Conservation (phyloP, 768 basidiomycete species). For the Leccinellum rugosiceps region DNA sequence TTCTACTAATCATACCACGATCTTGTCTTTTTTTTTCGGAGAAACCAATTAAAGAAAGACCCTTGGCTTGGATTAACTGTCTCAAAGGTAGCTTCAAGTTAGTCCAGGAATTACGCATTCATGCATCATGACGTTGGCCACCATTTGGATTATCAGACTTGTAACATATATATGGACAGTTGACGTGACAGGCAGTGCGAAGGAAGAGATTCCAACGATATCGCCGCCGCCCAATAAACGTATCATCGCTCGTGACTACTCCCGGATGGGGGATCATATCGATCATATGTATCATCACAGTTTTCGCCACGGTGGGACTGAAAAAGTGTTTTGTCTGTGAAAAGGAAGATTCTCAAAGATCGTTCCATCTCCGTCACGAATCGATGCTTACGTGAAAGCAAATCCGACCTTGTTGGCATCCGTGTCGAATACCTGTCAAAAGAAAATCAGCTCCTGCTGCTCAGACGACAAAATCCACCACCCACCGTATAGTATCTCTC, state of each 20-base stretch:
- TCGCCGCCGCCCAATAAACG: too few relatives aligned
- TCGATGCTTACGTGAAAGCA: background rate
- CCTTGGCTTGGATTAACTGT: too few relatives aligned
- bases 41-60: too few relatives aligned
- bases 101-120: background rate
- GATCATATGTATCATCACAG: background rate
- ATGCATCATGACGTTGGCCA: background rate
- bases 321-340: background rate
- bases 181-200: background rate
- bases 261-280: background rate
- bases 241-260: background rate
- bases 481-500: background rate
- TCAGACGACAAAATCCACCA: background rate
- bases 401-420: background rate
- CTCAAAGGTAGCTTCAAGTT: background rate
- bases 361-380: background rate
- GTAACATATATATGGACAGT: background rate
- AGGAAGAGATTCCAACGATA: background rate
- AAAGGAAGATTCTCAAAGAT: background rate
- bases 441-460: background rate
- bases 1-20: too few relatives aligned
- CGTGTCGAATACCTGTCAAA: background rate
- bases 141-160: background rate
- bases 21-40: too few relatives aligned
- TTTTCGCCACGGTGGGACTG: background rate